A percentile compares a stretch with the other conserved stretches of the same genome.
Evolutionary conservation across 371 early-diverging fungal genomes (phyloP).

Genomic region (Saksenaea oblongispora): DNA sequence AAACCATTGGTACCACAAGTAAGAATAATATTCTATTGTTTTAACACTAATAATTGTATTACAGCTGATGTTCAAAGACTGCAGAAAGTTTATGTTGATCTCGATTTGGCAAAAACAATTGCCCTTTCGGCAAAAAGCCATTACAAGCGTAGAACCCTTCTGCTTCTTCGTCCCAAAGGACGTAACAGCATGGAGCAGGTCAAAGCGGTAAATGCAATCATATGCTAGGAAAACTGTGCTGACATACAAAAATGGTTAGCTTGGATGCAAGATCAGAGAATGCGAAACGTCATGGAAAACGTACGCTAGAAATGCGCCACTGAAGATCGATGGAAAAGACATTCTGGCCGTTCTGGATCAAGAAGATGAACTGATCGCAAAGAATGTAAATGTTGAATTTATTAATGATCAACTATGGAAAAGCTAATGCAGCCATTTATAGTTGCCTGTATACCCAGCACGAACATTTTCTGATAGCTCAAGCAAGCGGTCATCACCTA

Average conservation of each 20-base stretch:
- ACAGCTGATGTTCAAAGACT: conserved; percentile 26
- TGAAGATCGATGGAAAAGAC: conserved; percentile 23
- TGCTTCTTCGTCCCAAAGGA: conserved; percentile 14
- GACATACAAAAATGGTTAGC: conserved; percentile 7
- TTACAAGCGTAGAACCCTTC: conserved; percentile 21
- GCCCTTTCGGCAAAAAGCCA: conserved; percentile 24
- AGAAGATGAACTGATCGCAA: conserved; percentile 13
- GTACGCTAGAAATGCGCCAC: conserved; percentile 19
- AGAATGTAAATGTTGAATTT: conserved; percentile 11
- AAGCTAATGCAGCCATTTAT: neutral
- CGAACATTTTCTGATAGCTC: conserved; percentile 18
- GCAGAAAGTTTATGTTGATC: conserved; percentile 25
- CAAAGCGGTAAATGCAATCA: conserved; percentile 9
- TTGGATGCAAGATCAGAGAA: conserved; percentile 20
- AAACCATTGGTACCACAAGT: conserved; percentile 12
- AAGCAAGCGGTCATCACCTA: conserved; percentile 9
- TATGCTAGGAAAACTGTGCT: neutral
- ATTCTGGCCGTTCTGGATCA: conserved; percentile 11
- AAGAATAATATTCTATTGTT: neutral
- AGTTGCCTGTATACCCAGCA: conserved; percentile 28
- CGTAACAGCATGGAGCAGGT: conserved; percentile 14
- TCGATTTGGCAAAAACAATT: conserved; percentile 32
- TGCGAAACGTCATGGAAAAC: conserved; percentile 18
- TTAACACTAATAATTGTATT: neutral
- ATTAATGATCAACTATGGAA: too few relatives aligned